Conservation (phyloP, 2,329 filamentous ascomycete species). For the Didymella sp. region DNA sequence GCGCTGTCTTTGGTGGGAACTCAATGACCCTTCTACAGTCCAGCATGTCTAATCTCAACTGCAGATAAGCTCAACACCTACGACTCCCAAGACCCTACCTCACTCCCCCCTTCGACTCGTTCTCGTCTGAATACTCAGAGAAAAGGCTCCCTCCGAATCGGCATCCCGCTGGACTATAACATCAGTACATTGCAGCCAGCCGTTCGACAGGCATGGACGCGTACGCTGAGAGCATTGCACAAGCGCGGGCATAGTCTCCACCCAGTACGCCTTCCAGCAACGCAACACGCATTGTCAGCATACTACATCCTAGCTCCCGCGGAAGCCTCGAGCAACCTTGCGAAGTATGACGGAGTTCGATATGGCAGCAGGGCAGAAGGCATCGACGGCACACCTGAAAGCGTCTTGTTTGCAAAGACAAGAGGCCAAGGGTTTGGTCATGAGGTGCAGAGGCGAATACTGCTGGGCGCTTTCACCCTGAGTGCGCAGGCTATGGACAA, state of each 20-base stretch:
- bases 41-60: conserved; percentile 7
- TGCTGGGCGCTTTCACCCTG: conserved; percentile 88
- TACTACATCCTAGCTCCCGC: conserved; percentile 97
- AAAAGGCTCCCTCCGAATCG: conserved; percentile 53
- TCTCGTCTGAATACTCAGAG: conserved; percentile 39
- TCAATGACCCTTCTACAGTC: not conserved
- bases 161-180: conserved; percentile 80
- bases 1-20: conserved; percentile 50
- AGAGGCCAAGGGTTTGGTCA: conserved; percentile 78
- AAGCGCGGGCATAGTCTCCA: conserved; percentile 73
- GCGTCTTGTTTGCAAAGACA: conserved; percentile 70
- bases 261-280: conserved; percentile 81
- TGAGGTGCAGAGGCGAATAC: conserved; percentile 85
- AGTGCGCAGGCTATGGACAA: conserved; percentile 93
- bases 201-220: conserved; percentile 74
- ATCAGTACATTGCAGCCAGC: conserved; percentile 76
- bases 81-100: conserved; percentile 79
- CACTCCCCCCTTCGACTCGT: conserved; percentile 65
- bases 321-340: conserved; percentile 93
- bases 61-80: conserved; percentile 62
- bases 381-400: conserved; percentile 64
- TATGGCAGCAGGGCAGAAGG: conserved; percentile 71
- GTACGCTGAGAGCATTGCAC: conserved; percentile 66
- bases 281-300: conserved; percentile 82
- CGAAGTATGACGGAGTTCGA: conserved; percentile 96